These are phyloP conservation scores for Lactarius sanguifluus DNA, from an alignment of 768 basidiomycete genomes.

Conservation along the genomic window DNA sequence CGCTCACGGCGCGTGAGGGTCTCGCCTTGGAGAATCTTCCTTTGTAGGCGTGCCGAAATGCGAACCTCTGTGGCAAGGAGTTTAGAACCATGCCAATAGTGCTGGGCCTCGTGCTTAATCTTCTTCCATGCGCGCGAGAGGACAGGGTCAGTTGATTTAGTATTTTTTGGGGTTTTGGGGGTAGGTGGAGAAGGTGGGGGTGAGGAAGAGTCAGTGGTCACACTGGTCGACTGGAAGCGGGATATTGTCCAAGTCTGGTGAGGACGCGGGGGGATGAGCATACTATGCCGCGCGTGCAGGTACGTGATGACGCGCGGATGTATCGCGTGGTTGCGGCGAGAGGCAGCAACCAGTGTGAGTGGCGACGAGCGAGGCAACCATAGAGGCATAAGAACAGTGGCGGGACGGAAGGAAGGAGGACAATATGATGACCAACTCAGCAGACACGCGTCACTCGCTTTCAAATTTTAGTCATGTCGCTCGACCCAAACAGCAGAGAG, in stretches of 20 bases:
- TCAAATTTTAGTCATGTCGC: slow-evolving; percentile 25
- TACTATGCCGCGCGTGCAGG: slow-evolving; percentile 17
- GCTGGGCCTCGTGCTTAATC: slow-evolving; percentile 92
- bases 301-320: slow-evolving; percentile 28
- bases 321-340: slow-evolving; percentile 29
- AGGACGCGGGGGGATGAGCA: slow-evolving; percentile 26
- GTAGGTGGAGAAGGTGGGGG: slow-evolving; percentile 27
- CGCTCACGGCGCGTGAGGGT: slow-evolving; percentile 89
- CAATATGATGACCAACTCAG: slow-evolving; percentile 10
- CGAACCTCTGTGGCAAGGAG: slow-evolving; percentile 92
- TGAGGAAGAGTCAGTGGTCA: slow-evolving; percentile 50
- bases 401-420: neutral
- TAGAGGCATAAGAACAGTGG: slow-evolving; percentile 57
- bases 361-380: slow-evolving; percentile 65
- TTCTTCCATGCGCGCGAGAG: slow-evolving; percentile 78
- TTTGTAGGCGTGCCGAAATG: slow-evolving; percentile 83
- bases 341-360: slow-evolving; percentile 42
- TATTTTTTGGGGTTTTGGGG: slow-evolving; percentile 34
- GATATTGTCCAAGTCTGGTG: slow-evolving; percentile 15
- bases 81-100: slow-evolving; percentile 97
- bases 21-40: slow-evolving; percentile 91
- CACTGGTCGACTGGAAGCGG: slow-evolving; percentile 26
- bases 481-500: slow-evolving; percentile 49
- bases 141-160: slow-evolving; percentile 47
- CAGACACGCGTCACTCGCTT: neutral